phyloP scores from a whole-genome alignment of 768 basidiomycete species.

The Lactifluus subvellereus region DNA sequence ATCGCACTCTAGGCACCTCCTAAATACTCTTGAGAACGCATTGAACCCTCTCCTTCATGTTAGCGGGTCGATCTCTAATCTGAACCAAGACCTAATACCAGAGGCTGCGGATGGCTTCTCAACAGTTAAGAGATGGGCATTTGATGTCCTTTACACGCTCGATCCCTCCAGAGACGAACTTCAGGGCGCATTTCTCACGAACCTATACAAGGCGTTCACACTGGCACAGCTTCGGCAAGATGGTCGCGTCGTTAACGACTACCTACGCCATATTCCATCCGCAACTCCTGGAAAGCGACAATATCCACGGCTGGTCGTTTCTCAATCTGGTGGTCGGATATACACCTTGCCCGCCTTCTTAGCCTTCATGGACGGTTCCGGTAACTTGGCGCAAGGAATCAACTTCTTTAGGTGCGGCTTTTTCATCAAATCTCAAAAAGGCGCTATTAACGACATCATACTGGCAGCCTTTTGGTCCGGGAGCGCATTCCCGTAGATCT shows the following conservation, averaged over 20 bases:
- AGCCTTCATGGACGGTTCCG: slow-evolving; percentile 21
- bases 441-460: not conserved
- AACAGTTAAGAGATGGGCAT: slow-evolving; percentile 43
- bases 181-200: slow-evolving; percentile 35
- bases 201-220: slow-evolving; percentile 34
- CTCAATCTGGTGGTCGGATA: not conserved
- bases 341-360: slow-evolving; percentile 6
- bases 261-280: slow-evolving; percentile 4
- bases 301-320: slow-evolving; percentile 2
- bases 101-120: slow-evolving; percentile 35
- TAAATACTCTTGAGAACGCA: slow-evolving; percentile 39
- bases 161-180: slow-evolving; percentile 22
- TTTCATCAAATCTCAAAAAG: not conserved
- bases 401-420: slow-evolving; percentile 24
- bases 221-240: slow-evolving; percentile 28
- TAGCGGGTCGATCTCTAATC: slow-evolving; percentile 40
- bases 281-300: not conserved
- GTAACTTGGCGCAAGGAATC: slow-evolving; percentile 41
- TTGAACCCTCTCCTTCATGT: slow-evolving; percentile 42
- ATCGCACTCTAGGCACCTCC: not conserved
- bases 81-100: slow-evolving; percentile 36
- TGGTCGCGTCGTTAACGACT: not conserved
- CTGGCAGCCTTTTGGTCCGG: slow-evolving; percentile 41
- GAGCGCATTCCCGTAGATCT: slow-evolving; percentile 38
- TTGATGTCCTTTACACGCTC: slow-evolving; percentile 35